Evolutionary conservation across 306 rosid species (phyloP).

Genomic region (Echinosophora koreensis): DNA sequence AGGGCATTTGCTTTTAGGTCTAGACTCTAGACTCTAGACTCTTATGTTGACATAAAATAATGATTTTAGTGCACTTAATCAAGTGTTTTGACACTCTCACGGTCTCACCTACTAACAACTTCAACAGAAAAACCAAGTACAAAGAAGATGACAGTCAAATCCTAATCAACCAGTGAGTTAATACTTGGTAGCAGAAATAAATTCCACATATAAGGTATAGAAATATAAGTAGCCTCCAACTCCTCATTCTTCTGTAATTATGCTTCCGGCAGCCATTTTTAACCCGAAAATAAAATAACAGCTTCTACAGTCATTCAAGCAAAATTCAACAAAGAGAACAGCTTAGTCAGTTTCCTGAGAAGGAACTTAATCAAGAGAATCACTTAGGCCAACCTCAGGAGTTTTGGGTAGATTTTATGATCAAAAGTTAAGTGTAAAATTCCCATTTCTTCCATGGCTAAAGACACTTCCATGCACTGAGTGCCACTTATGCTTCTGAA

Average conservation of each 20-base stretch:
- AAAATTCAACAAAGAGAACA: too few relatives aligned
- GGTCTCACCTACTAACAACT: conserved; percentile 17
- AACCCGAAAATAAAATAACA: too few relatives aligned
- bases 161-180: neutral
- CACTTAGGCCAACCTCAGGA: too few relatives aligned
- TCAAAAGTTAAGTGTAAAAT: too few relatives aligned
- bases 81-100: neutral
- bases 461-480: neutral
- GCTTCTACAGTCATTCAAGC: too few relatives aligned
- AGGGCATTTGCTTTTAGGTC: conserved; percentile 25
- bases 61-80: neutral
- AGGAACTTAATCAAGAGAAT: too few relatives aligned
- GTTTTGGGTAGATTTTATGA: too few relatives aligned
- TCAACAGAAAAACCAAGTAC: conserved; percentile 5
- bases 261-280: too few relatives aligned
- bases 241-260: too few relatives aligned
- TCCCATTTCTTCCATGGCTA: neutral
- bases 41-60: neutral
- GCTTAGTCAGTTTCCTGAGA: too few relatives aligned
- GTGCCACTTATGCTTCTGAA: neutral
- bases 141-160: conserved; percentile 4
- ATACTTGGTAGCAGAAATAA: neutral
- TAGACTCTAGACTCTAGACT: neutral
- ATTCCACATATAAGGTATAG: neutral
- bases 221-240: neutral